phyloP scores from a whole-genome alignment of 2,329 filamentous ascomycete species.

The Clonostachys solani region DNA sequence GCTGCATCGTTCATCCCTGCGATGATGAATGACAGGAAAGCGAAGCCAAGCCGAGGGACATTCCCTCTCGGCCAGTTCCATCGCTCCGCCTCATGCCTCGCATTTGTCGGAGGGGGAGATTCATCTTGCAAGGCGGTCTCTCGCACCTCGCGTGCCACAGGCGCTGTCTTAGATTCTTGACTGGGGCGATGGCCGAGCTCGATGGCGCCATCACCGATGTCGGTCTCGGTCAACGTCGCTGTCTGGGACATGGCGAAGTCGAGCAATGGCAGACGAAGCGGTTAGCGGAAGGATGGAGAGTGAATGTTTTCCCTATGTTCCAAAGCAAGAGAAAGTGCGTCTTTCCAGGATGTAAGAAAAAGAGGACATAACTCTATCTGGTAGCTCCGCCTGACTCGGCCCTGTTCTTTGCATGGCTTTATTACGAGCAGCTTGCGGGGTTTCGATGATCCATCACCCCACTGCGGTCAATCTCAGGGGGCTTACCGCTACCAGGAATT shows the following conservation, averaged over 20 bases:
- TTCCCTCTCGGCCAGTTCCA: constrained; percentile 31
- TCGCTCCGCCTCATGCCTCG: constrained; percentile 17
- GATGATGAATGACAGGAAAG: constrained; percentile 55
- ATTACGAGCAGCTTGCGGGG: too few species aligned
- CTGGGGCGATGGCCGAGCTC: constrained; percentile 3
- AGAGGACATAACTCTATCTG: too few species aligned
- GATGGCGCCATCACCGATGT: background rate
- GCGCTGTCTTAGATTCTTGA: background rate
- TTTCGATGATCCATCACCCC: too few species aligned
- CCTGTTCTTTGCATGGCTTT: too few species aligned
- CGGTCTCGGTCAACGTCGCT: constrained; percentile 1
- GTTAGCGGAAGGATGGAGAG: too few species aligned
- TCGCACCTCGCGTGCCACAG: background rate
- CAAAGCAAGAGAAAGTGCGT: too few species aligned
- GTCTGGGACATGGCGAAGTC: constrained; percentile 4
- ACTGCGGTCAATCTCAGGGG: too few species aligned
- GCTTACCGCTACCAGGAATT: too few species aligned
- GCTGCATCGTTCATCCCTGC: constrained; percentile 61
- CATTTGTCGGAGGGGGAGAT: constrained; percentile 13
- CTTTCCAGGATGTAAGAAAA: too few species aligned
- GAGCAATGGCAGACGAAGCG: too few species aligned
- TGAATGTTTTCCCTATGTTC: too few species aligned
- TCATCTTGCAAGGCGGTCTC: constrained; percentile 1
- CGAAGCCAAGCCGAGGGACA: constrained; percentile 23
- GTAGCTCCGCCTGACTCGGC: too few species aligned